A percentile compares a stretch with the other conserved stretches of the same genome.
Conservation (phyloP, 1,139 yeast genomes). For the Debaryomyces coudertii region DNA sequence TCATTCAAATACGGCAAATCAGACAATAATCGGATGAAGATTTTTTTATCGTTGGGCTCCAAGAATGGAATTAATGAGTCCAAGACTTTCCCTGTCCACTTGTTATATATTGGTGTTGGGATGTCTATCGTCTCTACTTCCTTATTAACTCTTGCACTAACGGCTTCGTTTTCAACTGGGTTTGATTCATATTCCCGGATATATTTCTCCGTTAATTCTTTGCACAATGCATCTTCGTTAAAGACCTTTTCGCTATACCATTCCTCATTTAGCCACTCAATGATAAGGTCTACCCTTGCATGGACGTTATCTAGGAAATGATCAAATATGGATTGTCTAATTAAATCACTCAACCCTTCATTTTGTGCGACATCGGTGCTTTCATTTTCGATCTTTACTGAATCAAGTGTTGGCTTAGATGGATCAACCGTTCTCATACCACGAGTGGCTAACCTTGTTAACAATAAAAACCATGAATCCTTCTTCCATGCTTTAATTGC, state of each 20-base stretch:
- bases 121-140: conserved; percentile 18
- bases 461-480: conserved; percentile 76
- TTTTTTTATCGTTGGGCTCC: conserved; percentile 76
- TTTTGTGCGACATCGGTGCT: conserved; percentile 25
- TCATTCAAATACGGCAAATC: conserved; percentile 79
- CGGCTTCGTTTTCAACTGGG: conserved; percentile 9
- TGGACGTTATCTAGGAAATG: conserved; percentile 78
- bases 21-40: conserved; percentile 78
- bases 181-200: conserved; percentile 17
- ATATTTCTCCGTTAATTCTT: conserved; percentile 19
- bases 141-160: conserved; percentile 15
- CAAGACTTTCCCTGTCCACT: conserved; percentile 72
- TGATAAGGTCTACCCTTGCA: conserved; percentile 70
- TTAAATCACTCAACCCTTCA: conserved; percentile 55
- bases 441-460: conserved; percentile 78
- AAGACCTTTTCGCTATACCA: conserved; percentile 76
- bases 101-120: conserved; percentile 55
- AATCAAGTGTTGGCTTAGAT: conserved; percentile 2
- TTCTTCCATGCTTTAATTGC: conserved; percentile 68
- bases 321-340: conserved; percentile 71
- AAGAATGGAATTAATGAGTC: conserved; percentile 84
- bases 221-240: conserved; percentile 30
- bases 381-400: conserved; percentile 19
- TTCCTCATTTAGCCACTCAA: conserved; percentile 95
- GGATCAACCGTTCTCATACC: conserved; percentile 54